Evolutionary conservation across 148 eudicot genomes (phyloP), one percentile per base, ranked within the genome.

Genomic region (Persicaria tinctoria): DNA sequence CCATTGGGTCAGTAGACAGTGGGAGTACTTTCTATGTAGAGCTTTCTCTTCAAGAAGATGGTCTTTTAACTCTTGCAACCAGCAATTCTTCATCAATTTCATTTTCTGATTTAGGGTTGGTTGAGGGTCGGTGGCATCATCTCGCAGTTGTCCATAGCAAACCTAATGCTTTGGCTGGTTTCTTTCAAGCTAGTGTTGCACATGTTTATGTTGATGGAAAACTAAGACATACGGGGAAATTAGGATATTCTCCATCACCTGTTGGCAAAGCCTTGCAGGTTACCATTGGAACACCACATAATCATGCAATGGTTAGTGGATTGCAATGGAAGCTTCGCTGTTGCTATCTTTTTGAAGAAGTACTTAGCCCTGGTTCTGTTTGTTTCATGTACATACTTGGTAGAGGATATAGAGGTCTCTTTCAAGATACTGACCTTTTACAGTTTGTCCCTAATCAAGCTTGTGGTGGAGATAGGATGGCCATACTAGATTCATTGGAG

Each of bases 81-180:
- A 90, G 99, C 85, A 90, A 84, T 82, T 89, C 94, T 59, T 89
- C 88, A 70, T 88, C 91, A 59, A 78, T 92, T 79, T 87, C 97
- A 45, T 92, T 95, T 83, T 84, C 99, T 63, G 89, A 97, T 68
- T 56, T 86, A 79, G 99, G 92, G 74, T 75, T 92, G 82, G 96
- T 90, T 78, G 99, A 95, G 88, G 92, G 91, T 51, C 87, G 83
- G 77, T 95, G 99, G 99, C 89, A 95, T 86, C 99, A 95, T 80
- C 97, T 95, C 78, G 97, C 97, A 73, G 90, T 95, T 79, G 97
- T 95, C 75, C 97, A 90, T 72, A 95, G 91, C 88, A 95, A 95
- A 83, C 99, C 99, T 76, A 95, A 95, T 90, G 97, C 99, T 83
- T 83, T 95, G 92, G 97, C 99, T 79, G 99, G 99, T 78, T 82